phyloP scores from a whole-genome alignment of 1,284 basidiomycete genomes.

The Bjerkandera adusta region DNA sequence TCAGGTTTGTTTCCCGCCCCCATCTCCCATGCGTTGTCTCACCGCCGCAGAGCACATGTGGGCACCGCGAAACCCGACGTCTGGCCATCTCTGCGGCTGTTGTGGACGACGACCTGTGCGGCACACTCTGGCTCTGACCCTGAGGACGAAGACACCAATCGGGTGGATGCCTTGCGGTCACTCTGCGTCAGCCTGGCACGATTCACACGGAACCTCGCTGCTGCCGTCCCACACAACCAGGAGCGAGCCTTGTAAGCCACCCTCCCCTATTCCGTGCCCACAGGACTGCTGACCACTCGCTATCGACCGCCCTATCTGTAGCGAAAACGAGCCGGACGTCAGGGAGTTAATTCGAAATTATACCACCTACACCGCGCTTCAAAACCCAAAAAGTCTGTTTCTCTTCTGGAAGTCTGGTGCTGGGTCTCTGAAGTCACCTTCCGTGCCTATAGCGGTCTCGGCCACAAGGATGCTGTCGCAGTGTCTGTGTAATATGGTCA shows the following conservation, averaged over 20 bases:
- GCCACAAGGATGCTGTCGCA: slow-evolving; percentile 64
- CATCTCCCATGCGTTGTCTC: slow-evolving; percentile 1
- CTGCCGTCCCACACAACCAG: slow-evolving; percentile 66
- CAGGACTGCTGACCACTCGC: background rate
- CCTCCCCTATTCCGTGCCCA: slow-evolving; percentile 6
- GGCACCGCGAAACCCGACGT: slow-evolving; percentile 30
- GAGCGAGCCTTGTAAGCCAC: slow-evolving; percentile 58
- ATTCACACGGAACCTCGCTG: slow-evolving; percentile 77
- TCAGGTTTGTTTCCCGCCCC: slow-evolving; percentile 37
- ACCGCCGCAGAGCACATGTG: slow-evolving; percentile 7
- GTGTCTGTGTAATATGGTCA: slow-evolving; percentile 72
- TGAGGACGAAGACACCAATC: slow-evolving; percentile 25
- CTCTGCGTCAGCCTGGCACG: slow-evolving; percentile 55
- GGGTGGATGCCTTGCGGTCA: slow-evolving; percentile 28
- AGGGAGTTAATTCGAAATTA: slow-evolving; percentile 60
- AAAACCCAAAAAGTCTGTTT: slow-evolving; percentile 51
- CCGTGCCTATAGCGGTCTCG: slow-evolving; percentile 43
- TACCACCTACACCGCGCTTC: slow-evolving; percentile 63
- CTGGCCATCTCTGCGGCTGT: slow-evolving; percentile 50
- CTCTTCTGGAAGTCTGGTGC: background rate
- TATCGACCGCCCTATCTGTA: slow-evolving; percentile 24
- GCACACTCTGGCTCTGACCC: slow-evolving; percentile 41
- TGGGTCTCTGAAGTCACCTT: slow-evolving; percentile 10
- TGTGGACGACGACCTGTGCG: slow-evolving; percentile 56
- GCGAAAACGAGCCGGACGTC: slow-evolving; percentile 62